Evolutionary conservation across 352 stramenopile species (phyloP), one percentile per base, ranked within the genome.

Genomic region (Blastocystis sp.): DNA sequence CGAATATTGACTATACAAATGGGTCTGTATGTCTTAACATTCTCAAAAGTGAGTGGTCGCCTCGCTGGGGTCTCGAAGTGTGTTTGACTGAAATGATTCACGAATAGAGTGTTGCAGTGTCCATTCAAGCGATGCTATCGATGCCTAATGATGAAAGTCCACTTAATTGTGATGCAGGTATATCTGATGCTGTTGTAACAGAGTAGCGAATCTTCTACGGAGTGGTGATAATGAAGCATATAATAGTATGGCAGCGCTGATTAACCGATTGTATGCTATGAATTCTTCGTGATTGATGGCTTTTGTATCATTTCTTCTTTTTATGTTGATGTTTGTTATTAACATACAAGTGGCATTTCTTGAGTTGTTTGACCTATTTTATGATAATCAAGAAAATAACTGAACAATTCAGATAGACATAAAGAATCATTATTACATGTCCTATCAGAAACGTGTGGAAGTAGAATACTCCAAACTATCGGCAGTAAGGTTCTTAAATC

Each of bases 81-180:
- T 39, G 32, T 39, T 32, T 35, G 12, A 27, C 52, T 56, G 0
- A 24, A 5, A 3, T 6, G 12, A 9, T 19, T 32, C 49, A 9
- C 42, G 29, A 14, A 21, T 83, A 83, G 71, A 83, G 71, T 43
- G 77, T 87, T 0, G 71, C 51, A 19, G 12, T 78, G 1, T 58
- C 77, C 0, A 87, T 87, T 5, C 77, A 87, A 42, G 77, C 67
- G 9, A 27, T 87, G 12, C 51, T 87, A 32, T 58, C 77, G 5
- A 87, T 74, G 71, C 77, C 77, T 11, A 58, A 87, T 61, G n/a
- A 42, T 14, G 56, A 58, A 1, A 87, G 77, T 56, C 77, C 77
- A 24, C 29, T 87, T 3, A 87, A 87, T 51, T 74, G 59, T 56
- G 77, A 87, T 87, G 77, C 77, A 77, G 77, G 77, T 87, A 46